Base-by-base conservation (phyloP, 1,139 yeast species). In the Protomyces lactucae-debilis region DNA sequence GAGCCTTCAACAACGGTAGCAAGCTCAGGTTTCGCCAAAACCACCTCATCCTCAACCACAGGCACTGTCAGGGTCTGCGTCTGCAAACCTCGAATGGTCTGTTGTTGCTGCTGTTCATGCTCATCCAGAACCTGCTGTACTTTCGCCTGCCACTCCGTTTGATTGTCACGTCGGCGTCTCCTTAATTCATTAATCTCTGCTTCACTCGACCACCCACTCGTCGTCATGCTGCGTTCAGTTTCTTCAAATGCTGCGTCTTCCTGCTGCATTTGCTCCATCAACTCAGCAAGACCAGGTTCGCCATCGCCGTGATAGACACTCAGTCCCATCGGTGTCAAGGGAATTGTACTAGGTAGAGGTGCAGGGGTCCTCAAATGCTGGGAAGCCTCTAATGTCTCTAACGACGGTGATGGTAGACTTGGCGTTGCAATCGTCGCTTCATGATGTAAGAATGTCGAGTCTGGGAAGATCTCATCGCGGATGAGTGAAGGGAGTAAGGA, bases 101-200 rank as follows among this genome's bases (percentile, higher is more conserved):
- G 32, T n/a, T 37, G 43, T n/a, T 37, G 43, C 14, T 14, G 16
- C 6, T 37, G 55, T 51, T 57, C 39, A 21, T 36, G 40, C 28
- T 57, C 48, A 80, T 73, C 54, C 86, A 59, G 56, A 4, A 51
- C 57, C 43, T 52, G 43, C 16, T 59, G 57, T 84, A 55, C 86
- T 83, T 87, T 83, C 83, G 12, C 73, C 67, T 39, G 75, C 66
- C 66, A 64, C 18, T 32, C 35, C 21, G 48, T 37, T 51, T 60
- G 64, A 28, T 57, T 59, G 12, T 64, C 64, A 35, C 52, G 39
- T 12, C 67, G 59, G 18, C 57, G 52, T 39, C 37, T 25, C 28
- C 55, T 54, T 21, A 65, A 32, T 14, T 60, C 59, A 16, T 55
- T 51, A 43, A 65, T 60, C 45, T 65, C 67, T 8, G 46, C 53